Base-by-base conservation (phyloP, 148 eudicot genomes). In the Chenopodium album region DNA sequence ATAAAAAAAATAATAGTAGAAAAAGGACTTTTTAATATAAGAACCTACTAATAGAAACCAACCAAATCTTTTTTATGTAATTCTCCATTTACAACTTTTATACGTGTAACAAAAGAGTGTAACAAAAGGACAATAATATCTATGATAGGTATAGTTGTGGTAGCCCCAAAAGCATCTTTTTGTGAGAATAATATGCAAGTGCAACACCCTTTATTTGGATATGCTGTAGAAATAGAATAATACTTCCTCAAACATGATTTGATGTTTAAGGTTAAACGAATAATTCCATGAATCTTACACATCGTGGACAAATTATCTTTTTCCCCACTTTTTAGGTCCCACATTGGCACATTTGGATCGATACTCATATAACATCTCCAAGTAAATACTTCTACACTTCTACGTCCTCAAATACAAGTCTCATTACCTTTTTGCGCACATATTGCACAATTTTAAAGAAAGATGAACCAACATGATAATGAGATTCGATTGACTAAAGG, bases 201-300 rank as follows among this genome's bases (percentile, higher is more conserved):
- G 54, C 54, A 50, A 11, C 22, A 34, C 20, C 20, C 34, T 50
- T 14, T 50, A 17, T 56, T 47, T 71, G 82, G n/a, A 79, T 71
- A 79, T 79, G 75, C 81, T 78, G n/a, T 7, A 50, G 67, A 62
- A 79, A 32, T 7, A 50, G 75, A 62, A 79, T 50, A 14, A 44
- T 71, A 62, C 82, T 59, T 19, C 69, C 52, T 22, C 59, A 37
- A 37, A 37, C 7, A 7, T 37, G 44, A 37, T 37, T 0, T 37
- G 7, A 37, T 37, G 44, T 37, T 37, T 37, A 37, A 37, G 44
- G 44, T 37, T 37, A 37, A 37, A 37, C 0, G 44, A 37, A 66
- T 29, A 50, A 1, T 74, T 56, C 62, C 22, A 56, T 14, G 62
- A 4, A 56, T 4, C 62, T 56, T 50, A 10, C 13, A 13, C 41